These are phyloP conservation scores for Phialophora verrucosa DNA, from an alignment of 2,329 filamentous ascomycete genomes.

Conservation along the genomic window DNA sequence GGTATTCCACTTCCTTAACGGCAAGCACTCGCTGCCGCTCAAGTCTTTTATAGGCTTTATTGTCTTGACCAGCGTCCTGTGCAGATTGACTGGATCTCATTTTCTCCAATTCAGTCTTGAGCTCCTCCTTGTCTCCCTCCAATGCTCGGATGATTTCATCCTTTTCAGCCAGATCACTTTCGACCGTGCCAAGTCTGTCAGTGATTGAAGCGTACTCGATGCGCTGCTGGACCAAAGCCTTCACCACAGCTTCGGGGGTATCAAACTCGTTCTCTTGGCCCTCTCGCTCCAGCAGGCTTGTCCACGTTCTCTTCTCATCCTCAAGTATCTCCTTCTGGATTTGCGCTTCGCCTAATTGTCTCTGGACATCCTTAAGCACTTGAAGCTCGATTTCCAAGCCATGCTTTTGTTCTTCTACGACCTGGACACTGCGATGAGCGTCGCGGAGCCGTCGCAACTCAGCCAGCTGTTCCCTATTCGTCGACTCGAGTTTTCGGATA, in stretches of 20 bases:
- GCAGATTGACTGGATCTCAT: conserved; percentile 60
- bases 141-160: conserved; percentile 75
- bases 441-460: conserved; percentile 85
- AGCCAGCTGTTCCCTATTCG: conserved; percentile 76
- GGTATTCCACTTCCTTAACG: conserved; percentile 89
- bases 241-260: conserved; percentile 84
- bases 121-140: conserved; percentile 69
- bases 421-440: conserved; percentile 82
- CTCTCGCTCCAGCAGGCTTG: conserved; percentile 77
- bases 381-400: conserved; percentile 78
- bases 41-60: conserved; percentile 71
- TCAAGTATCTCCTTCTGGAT: conserved; percentile 85
- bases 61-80: conserved; percentile 53
- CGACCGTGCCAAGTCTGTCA: conserved; percentile 77
- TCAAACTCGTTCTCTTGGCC: conserved; percentile 73
- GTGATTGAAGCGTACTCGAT: conserved; percentile 79
- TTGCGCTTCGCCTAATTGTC: conserved; percentile 77
- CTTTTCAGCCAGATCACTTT: conserved; percentile 77
- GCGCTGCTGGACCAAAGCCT: conserved; percentile 80
- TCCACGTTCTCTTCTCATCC: conserved; percentile 86
- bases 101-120: conserved; percentile 74
- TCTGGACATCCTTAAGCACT: conserved; percentile 73
- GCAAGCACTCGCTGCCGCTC: conserved; percentile 86
- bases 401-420: conserved; percentile 94
- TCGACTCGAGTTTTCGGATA: conserved; percentile 80